Base-by-base conservation (phyloP, 495 filamentous ascomycete species). In the Tuber aestivum region DNA sequence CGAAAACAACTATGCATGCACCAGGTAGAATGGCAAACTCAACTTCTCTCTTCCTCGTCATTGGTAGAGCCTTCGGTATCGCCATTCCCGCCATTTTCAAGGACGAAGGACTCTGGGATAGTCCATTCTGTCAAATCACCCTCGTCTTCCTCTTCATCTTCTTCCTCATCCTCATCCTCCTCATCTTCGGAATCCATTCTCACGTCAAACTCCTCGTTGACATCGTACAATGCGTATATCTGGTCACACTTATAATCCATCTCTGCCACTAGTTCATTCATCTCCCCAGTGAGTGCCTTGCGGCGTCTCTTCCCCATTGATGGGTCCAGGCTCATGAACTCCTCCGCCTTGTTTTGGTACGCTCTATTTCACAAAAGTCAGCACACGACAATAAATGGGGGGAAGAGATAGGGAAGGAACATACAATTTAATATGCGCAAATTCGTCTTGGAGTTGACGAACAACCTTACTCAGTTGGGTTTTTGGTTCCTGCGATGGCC, bases 151-250 rank as follows among this genome's bases (percentile, higher is more conserved):
- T 74, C 70, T 42, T 48, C 72, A 18, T 37, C 73, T n/a, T 72
- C 74, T 10, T 74, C 32, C 5, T 38, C 23, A 21, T 35, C 32
- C n/a, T 21, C 74, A 4, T 72, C 76, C 2, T 37, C 41, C 18
- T 50, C 69, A 8, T 72, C 76, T 42, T 70, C 68, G 2, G 76
- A 74, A 74, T 78, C 72, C 37, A 48, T 76, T 20, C 61, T 68
- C 45, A 69, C 75, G 18, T 61, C 56, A 70, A 83, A 79, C 71
- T 81, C 93, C 82, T 97, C 95, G 14, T 97, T 87, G 12, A 97
- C 94, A 81, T 98, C 95, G 76, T 96, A 94, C 10, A 97, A 86
- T 12, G 89, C 87, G 82, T 97, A 97, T 65, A 97, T 91, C 82
- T 96, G 92, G 75, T 94, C 92, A n/a, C 90, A 89, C 83, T 95